Evolutionary conservation across 2,329 filamentous ascomycete genomes (phyloP).

Genomic region (Colletotrichum liaoningense): DNA sequence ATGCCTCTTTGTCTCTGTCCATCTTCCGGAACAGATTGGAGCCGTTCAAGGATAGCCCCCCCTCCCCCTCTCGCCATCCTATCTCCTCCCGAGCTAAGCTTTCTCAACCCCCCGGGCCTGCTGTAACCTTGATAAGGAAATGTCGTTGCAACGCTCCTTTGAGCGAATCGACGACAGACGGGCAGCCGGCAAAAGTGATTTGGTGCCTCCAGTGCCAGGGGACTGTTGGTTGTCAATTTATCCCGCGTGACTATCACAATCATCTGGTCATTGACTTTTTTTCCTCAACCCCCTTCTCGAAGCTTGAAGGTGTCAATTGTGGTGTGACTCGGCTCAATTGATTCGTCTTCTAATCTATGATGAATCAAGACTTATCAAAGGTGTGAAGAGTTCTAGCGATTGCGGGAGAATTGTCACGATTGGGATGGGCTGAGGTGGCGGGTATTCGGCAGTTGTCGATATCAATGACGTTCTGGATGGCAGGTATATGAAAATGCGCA

Average conservation of each 20-base stretch:
- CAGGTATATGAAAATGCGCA: too few relatives aligned
- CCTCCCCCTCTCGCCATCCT: background rate
- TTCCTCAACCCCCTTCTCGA: background rate
- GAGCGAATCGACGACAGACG: background rate
- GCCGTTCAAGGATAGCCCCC: background rate
- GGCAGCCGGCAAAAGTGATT: background rate
- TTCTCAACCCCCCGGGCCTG: background rate
- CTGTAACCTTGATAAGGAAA: background rate
- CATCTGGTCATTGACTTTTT: background rate
- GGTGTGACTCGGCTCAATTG: background rate
- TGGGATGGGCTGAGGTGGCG: background rate
- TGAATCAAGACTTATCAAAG: background rate
- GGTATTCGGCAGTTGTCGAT: background rate
- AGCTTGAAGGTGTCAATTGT: background rate
- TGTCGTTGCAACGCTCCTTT: background rate
- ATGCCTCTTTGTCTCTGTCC: background rate
- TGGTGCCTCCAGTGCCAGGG: background rate
- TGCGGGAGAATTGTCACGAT: background rate
- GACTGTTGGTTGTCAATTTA: background rate
- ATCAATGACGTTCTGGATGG: background rate
- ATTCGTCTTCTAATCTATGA: background rate
- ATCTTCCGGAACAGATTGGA: background rate
- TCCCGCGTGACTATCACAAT: background rate
- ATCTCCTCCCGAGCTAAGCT: constrained; percentile 7
- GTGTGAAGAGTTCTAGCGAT: background rate